Percentiles rank a stretch among this genome's conserved stretches.
phyloP scores from a whole-genome alignment of 2,329 filamentous ascomycete species.

The Coniochaeta prunicola region DNA sequence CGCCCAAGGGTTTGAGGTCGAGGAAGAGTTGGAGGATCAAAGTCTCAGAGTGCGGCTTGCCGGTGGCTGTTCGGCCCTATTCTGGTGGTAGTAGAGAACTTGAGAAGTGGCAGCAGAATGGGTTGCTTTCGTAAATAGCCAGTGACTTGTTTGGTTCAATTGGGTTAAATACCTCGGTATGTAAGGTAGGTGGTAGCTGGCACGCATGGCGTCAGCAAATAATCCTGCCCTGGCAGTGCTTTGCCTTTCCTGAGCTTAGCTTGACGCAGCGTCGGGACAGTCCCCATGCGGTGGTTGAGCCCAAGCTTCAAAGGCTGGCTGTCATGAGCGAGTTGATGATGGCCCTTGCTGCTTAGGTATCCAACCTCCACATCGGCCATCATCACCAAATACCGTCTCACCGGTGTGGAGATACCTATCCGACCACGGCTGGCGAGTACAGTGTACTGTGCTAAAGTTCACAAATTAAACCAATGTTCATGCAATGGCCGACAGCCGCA shows the following conservation, averaged over 20 bases:
- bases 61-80: background rate
- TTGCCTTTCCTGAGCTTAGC: background rate
- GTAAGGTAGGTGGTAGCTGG: background rate
- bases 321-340: background rate
- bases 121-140: background rate
- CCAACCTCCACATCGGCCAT: background rate
- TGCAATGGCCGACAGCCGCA: background rate
- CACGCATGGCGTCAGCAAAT: background rate
- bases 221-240: background rate
- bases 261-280: background rate
- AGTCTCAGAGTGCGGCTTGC: background rate
- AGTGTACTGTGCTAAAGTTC: background rate
- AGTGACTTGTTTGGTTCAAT: too few relatives aligned
- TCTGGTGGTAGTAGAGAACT: background rate
- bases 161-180: too few relatives aligned
- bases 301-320: background rate
- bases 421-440: background rate
- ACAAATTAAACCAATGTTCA: background rate
- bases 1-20: background rate
- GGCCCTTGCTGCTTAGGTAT: background rate
- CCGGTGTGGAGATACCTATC: background rate
- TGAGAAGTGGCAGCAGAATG: background rate
- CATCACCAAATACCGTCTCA: background rate
- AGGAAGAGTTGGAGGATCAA: background rate
- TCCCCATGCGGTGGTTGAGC: background rate